Evolutionary conservation across 495 filamentous ascomycete species (phyloP).

Genomic region (Penicillium paxilli): DNA sequence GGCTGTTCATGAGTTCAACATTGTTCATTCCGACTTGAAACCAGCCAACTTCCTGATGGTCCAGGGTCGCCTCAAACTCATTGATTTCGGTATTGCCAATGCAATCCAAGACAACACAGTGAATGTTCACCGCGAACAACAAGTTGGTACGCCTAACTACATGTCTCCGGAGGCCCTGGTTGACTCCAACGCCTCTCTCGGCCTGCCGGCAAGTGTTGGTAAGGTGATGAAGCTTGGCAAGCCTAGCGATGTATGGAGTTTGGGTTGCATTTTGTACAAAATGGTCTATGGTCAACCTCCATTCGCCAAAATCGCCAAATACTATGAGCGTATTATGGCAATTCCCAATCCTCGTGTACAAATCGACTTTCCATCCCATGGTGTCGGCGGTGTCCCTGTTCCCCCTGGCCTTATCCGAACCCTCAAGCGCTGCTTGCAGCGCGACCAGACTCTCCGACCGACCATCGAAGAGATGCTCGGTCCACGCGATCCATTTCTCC

Average conservation of each 20-base stretch:
- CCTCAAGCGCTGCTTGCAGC: constrained; percentile 74
- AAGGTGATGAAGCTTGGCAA: constrained; percentile 96
- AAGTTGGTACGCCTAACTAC: constrained; percentile 96
- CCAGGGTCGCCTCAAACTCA: constrained; percentile 79
- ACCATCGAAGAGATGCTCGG: constrained; percentile 74
- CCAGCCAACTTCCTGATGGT: constrained; percentile 93
- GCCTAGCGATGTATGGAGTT: constrained; percentile 90
- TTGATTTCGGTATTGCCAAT: constrained; percentile 97
- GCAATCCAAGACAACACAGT: constrained; percentile 96
- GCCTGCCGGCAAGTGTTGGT: constrained; percentile 56
- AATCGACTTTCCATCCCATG: constrained; percentile 78
- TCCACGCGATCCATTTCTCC: constrained; percentile 74
- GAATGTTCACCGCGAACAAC: constrained; percentile 93
- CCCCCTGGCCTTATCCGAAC: constrained; percentile 70
- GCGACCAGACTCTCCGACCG: constrained; percentile 75
- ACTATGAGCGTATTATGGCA: constrained; percentile 70
- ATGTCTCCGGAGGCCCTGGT: constrained; percentile 95
- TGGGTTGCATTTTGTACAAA: constrained; percentile 96
- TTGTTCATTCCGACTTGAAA: constrained; percentile 95
- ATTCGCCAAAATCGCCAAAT: constrained; percentile 87
- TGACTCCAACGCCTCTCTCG: constrained; percentile 73
- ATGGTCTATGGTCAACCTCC: constrained; percentile 94
- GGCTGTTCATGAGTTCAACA: constrained; percentile 81
- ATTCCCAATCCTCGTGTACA: constrained; percentile 85
- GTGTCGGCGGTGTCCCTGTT: constrained; percentile 71